Evolutionary conservation across 2,329 filamentous ascomycete genomes (phyloP).

Genomic region (Blastomyces gilchristii): DNA sequence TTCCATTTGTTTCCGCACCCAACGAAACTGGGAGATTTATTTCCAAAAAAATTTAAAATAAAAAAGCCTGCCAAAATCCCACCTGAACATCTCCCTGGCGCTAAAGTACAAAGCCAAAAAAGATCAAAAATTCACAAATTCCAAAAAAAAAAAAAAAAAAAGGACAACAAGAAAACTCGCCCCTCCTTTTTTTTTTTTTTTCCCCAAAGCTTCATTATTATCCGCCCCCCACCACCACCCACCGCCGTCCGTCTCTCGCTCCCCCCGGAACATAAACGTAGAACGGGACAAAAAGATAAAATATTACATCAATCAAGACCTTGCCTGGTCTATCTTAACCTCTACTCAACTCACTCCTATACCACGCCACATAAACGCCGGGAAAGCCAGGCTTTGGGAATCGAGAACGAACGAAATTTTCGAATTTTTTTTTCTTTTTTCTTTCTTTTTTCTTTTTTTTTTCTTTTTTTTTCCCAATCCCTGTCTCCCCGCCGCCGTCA

Average conservation of each 20-base stretch:
- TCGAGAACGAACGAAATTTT: background rate
- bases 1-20: background rate
- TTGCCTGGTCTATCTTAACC: background rate
- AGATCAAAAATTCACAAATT: too few species aligned
- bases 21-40: background rate
- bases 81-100: background rate
- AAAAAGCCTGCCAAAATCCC: background rate
- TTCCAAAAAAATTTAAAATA: background rate
- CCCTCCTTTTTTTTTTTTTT: background rate
- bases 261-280: too few species aligned
- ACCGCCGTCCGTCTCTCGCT: background rate
- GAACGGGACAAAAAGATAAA: background rate
- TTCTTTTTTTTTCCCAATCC: too few species aligned
- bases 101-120: too few species aligned
- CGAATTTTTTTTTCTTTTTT: background rate
- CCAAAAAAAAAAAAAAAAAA: too few species aligned
- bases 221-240: background rate
- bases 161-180: background rate
- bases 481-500: background rate
- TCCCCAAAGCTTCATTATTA: background rate
- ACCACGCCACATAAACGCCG: background rate
- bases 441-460: too few species aligned
- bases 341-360: background rate
- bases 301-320: background rate
- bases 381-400: background rate